phyloP scores from a whole-genome alignment of 129 eudicot species.

The Cynara cardunculus region DNA sequence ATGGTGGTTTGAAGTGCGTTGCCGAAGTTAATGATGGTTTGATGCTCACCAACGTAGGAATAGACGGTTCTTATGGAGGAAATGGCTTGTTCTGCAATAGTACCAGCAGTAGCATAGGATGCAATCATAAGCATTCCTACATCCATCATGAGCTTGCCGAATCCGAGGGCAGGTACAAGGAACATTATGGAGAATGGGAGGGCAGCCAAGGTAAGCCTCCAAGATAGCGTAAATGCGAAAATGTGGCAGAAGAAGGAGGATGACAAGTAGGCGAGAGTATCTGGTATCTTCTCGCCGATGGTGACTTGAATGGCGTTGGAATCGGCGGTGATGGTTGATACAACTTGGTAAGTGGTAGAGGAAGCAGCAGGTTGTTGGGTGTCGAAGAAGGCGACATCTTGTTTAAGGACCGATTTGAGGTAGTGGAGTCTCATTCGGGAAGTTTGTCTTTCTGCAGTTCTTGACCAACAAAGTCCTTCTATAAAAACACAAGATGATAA shows the following conservation, averaged over 20 bases:
- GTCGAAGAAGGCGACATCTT: constrained; percentile 76
- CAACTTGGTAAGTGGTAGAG: constrained; percentile 57
- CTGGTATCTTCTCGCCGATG: constrained; percentile 76
- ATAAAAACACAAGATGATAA: neutral
- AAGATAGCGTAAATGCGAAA: constrained; percentile 54
- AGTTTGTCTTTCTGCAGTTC: constrained; percentile 75
- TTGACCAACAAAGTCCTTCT: constrained; percentile 80
- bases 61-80: constrained; percentile 67
- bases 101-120: constrained; percentile 62
- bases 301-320: constrained; percentile 55
- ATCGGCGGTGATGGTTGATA: constrained; percentile 61
- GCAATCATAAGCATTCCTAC: constrained; percentile 46
- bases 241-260: constrained; percentile 60
- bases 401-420: constrained; percentile 71
- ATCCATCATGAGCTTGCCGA: constrained; percentile 59
- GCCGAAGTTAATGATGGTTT: constrained; percentile 51
- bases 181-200: constrained; percentile 63
- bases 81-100: constrained; percentile 67
- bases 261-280: constrained; percentile 59
- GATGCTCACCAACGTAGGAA: constrained; percentile 59
- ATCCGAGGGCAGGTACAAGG: constrained; percentile 64
- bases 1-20: constrained; percentile 49
- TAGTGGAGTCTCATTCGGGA: constrained; percentile 64
- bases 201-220: constrained; percentile 71
- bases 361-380: constrained; percentile 59